Conservation (phyloP, 2,329 filamentous ascomycete species). For the Fusarium equiseti region DNA sequence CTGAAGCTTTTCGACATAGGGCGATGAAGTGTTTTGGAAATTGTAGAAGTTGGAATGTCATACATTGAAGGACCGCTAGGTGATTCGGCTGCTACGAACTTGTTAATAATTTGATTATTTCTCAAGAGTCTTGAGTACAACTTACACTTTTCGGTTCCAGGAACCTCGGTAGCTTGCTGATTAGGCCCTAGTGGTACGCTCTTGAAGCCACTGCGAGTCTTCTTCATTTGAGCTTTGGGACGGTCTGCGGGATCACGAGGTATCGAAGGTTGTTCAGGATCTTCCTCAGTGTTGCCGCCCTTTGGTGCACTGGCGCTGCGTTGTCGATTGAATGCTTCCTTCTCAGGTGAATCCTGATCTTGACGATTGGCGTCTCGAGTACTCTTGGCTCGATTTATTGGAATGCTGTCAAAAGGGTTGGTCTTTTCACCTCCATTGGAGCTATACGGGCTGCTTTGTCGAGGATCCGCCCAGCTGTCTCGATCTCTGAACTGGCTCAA, state of each 20-base stretch:
- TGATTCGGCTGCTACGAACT: slow-evolving; percentile 24
- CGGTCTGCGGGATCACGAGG: slow-evolving; percentile 36
- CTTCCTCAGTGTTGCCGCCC: slow-evolving; percentile 30
- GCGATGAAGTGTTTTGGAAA: slow-evolving; percentile 36
- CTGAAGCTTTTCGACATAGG: slow-evolving; percentile 23
- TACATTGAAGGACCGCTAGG: slow-evolving; percentile 61
- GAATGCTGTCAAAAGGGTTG: slow-evolving; percentile 64
- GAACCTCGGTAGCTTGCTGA: slow-evolving; percentile 24
- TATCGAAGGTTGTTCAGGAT: slow-evolving; percentile 15
- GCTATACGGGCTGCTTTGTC: slow-evolving; percentile 70
- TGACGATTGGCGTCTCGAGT: slow-evolving; percentile 54
- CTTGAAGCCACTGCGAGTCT: slow-evolving; percentile 41
- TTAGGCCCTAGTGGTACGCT: slow-evolving; percentile 18
- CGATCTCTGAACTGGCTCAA: slow-evolving; percentile 60
- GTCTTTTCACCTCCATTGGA: slow-evolving; percentile 69
- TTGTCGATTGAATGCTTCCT: slow-evolving; percentile 42
- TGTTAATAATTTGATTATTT: slow-evolving; percentile 7
- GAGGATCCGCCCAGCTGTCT: slow-evolving; percentile 59
- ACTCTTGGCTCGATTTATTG: slow-evolving; percentile 61
- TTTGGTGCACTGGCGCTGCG: slow-evolving; percentile 52
- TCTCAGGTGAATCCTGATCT: slow-evolving; percentile 42
- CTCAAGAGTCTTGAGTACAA: background rate
- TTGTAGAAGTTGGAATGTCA: slow-evolving; percentile 49
- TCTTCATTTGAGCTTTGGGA: slow-evolving; percentile 44
- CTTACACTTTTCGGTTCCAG: slow-evolving; percentile 33